Base-by-base conservation (phyloP, 768 basidiomycete species). In the Lenzites betulinus region DNA sequence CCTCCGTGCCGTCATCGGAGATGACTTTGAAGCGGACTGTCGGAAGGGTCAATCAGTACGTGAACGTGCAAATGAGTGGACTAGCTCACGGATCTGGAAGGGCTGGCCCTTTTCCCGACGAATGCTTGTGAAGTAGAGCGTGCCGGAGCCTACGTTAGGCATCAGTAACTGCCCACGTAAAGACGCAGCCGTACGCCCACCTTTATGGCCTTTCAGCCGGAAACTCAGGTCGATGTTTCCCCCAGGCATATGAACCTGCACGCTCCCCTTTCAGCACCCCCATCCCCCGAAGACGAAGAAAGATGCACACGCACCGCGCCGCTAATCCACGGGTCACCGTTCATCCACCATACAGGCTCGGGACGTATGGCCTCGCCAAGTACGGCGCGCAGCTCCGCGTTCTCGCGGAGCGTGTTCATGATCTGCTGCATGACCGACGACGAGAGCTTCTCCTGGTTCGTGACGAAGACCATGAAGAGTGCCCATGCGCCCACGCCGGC, bases 61-160 rank as follows among this genome's bases (percentile, higher is more conserved):
- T 4, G 22, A 13, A 13, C n/a, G 25, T 11, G 8, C 18, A 38
- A 6, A 22, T 8, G 51, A 51, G 38, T 13, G 38, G 38, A 13
- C 38, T 18, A 16, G 81, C 87, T 62, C 71, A 93, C 89, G 68
- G 3, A 87, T 85, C 35, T 81, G 84, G 70, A 89, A 92, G 1
- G 81, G 82, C 41, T 81, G 75, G 9, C 89, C 90, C 68, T 91
- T 92, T 16, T 80, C 83, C 74, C 84, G 87, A 43, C 91, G 81
- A 57, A 93, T 87, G 70, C 89, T 92, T 2, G 90, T 92, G 70
- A 92, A 93, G 69, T 93, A 92, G 2, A 92, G 71, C 18, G 89
- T 93, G 7, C 91, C 91, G 20, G 84, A 78, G 22, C 83, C 90
- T 91, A 44, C 23, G 9, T 22, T 54, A 46, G 38, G 22, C 11